Evolutionary conservation across 2,329 filamentous ascomycete species (phyloP).

Genomic region (Sphaerulina musiva): DNA sequence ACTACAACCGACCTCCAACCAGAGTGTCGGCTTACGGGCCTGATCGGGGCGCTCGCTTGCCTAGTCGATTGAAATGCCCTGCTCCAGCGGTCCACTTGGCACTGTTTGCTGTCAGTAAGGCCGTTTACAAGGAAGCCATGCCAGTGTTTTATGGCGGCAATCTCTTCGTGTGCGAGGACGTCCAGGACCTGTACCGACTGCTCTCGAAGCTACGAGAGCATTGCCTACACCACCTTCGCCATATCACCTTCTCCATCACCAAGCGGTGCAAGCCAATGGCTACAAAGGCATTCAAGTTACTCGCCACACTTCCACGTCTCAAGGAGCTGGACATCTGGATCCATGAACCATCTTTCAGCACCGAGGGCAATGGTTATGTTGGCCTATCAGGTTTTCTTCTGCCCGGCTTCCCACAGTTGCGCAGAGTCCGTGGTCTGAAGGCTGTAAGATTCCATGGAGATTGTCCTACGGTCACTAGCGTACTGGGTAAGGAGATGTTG

Average conservation of each 20-base stretch:
- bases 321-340: constrained; percentile 11
- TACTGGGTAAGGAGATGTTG: constrained; percentile 1
- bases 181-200: not conserved
- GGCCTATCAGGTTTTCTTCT: not conserved
- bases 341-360: constrained; percentile 4
- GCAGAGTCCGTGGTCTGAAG: constrained; percentile 6
- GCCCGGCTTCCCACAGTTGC: constrained; percentile 7
- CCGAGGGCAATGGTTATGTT: not conserved
- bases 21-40: not conserved
- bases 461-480: constrained; percentile 2
- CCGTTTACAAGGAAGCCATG: constrained; percentile 14
- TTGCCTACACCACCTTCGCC: not conserved
- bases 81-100: constrained; percentile 4
- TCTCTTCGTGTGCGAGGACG: constrained; percentile 2
- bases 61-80: not conserved
- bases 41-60: not conserved
- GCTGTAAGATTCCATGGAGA: constrained; percentile 9
- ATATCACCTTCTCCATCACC: not conserved
- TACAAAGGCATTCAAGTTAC: constrained; percentile 3
- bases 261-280: not conserved
- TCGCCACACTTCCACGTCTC: constrained; percentile 4
- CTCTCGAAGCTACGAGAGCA: not conserved
- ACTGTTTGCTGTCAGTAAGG: constrained; percentile 16
- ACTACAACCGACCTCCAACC: not conserved
- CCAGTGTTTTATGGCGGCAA: constrained; percentile 15